These are phyloP conservation scores for Dioscorea alata DNA, from an alignment of 106 monocot species.

Conservation along the genomic window DNA sequence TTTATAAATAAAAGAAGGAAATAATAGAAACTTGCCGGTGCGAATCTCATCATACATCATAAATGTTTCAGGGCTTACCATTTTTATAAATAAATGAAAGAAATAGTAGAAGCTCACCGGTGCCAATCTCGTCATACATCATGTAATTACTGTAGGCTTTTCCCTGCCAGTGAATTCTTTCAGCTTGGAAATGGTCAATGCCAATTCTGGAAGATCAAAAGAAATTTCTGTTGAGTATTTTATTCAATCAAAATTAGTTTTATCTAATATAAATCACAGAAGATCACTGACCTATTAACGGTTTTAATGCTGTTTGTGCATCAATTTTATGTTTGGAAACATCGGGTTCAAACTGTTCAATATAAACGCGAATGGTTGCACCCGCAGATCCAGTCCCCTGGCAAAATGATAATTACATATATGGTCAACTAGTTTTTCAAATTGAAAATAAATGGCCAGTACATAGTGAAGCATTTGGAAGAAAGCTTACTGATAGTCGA, in stretches of 20 bases:
- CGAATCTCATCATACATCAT: too few relatives aligned
- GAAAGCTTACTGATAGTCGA: conserved; percentile 61
- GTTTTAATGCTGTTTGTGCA: conserved; percentile 83
- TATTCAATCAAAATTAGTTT: not conserved
- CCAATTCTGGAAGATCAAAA: conserved; percentile 48
- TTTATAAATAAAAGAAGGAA: too few relatives aligned
- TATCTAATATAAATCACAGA: too few relatives aligned
- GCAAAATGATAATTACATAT: conserved; percentile 1
- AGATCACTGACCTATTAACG: conserved; percentile 62
- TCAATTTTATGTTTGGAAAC: conserved; percentile 67
- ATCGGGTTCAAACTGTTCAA: conserved; percentile 92
- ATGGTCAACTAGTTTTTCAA: not conserved
- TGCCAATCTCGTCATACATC: not conserved
- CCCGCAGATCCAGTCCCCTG: conserved; percentile 97
- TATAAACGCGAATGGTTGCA: conserved; percentile 79
- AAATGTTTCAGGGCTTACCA: not conserved
- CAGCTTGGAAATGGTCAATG: conserved; percentile 80
- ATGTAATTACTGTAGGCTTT: conserved; percentile 93
- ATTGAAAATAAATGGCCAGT: not conserved
- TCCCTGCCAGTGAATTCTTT: conserved; percentile 92
- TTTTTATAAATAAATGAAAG: not conserved
- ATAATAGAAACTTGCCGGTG: not conserved
- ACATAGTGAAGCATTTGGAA: not conserved
- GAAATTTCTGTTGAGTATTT: not conserved
- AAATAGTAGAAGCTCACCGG: not conserved